phyloP scores from a whole-genome alignment of 192 early-diverging fungal species.

The Rhizophagus sp. region DNA sequence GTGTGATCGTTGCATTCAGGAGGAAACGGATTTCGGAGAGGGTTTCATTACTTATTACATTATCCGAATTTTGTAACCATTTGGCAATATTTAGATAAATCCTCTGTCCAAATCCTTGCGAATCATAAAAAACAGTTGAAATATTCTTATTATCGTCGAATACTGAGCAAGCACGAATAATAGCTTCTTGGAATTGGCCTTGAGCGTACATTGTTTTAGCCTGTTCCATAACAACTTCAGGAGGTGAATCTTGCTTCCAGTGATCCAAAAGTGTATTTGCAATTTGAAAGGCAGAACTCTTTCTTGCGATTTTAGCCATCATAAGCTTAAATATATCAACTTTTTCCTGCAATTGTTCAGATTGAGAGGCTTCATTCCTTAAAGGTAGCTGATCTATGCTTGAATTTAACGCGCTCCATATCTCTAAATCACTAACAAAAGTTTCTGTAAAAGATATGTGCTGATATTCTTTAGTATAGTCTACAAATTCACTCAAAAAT shows the following conservation, averaged over 20 bases:
- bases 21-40: background rate
- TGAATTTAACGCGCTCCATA: constrained; percentile 18
- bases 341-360: background rate
- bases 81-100: constrained; percentile 45
- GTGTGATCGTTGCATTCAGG: background rate
- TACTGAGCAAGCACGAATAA: constrained; percentile 4
- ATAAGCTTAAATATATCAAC: constrained; percentile 8
- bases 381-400: background rate
- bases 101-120: constrained; percentile 29
- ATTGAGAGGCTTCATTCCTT: background rate
- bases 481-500: constrained; percentile 5
- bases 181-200: constrained; percentile 16
- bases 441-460: background rate
- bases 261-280: constrained; percentile 3
- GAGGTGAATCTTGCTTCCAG: background rate
- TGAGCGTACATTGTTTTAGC: constrained; percentile 20
- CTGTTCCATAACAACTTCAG: constrained; percentile 19
- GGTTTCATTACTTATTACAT: background rate
- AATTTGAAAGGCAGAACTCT: constrained; percentile 6
- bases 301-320: constrained; percentile 23
- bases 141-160: constrained; percentile 23
- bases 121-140: constrained; percentile 9
- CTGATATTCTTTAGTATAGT: background rate
- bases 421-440: constrained; percentile 15
- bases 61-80: constrained; percentile 35